Conservation (phyloP, 352 stramenopile genomes). For the Globisporangium nodosum region DNA sequence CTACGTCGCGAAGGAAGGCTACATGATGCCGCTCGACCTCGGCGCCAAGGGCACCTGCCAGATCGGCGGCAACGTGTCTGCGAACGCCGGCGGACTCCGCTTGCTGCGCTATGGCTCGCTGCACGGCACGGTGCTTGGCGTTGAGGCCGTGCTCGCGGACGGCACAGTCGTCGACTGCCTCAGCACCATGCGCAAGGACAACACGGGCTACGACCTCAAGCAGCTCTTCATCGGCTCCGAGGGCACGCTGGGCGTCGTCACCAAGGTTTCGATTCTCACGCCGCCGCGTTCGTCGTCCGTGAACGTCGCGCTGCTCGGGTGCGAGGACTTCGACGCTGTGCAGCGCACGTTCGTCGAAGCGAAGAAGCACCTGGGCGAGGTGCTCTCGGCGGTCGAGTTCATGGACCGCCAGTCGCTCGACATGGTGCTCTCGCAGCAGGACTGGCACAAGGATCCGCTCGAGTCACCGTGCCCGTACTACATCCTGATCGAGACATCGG, state of each 20-base stretch:
- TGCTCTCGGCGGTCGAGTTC: constrained; percentile 95
- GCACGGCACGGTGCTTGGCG: constrained; percentile 91
- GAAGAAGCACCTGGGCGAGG: constrained; percentile 88
- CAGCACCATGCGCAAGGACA: constrained; percentile 95
- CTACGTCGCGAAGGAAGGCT: constrained; percentile 76
- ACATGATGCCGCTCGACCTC: constrained; percentile 95
- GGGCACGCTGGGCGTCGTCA: constrained; percentile 95
- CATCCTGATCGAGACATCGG: constrained; percentile 96
- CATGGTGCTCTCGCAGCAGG: constrained; percentile 75
- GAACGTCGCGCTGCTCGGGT: constrained; percentile 90
- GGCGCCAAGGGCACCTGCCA: constrained; percentile 97
- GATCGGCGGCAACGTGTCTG: constrained; percentile 95
- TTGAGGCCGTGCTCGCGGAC: constrained; percentile 93
- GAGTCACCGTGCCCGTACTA: constrained; percentile 78
- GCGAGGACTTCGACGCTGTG: constrained; percentile 84
- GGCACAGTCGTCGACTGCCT: constrained; percentile 90
- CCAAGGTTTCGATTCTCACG: constrained; percentile 84
- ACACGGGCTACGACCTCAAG: constrained; percentile 96
- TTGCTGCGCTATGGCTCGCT: constrained; percentile 93
- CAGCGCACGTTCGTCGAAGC: constrained; percentile 76
- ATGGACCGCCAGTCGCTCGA: constrained; percentile 90
- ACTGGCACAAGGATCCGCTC: constrained; percentile 65
- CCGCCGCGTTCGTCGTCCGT: constrained; percentile 60
- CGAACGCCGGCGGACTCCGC: constrained; percentile 94
- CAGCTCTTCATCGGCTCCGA: constrained; percentile 97